Conservation (phyloP, 305 asterid genomes). For the Striga hermonthica region DNA sequence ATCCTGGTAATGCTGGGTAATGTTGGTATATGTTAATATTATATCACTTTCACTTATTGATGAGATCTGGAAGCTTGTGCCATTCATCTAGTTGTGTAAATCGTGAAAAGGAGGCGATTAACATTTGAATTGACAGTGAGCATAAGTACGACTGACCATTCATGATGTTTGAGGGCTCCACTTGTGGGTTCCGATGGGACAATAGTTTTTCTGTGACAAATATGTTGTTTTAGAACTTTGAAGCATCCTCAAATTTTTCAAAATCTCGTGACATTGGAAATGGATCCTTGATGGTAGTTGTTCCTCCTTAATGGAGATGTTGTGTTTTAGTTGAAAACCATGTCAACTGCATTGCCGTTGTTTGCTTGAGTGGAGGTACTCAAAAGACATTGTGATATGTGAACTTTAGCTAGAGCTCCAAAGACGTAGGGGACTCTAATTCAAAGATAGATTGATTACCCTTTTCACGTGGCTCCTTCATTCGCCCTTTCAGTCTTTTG, state of each 20-base stretch:
- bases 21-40: neutral
- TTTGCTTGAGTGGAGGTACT: neutral
- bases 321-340: neutral
- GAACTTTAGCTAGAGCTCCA: neutral
- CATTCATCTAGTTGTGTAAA: no score
- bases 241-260: constrained; percentile 6
- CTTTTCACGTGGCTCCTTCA: neutral
- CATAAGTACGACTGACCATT: neutral
- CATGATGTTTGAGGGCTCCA: no score
- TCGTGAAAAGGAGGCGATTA: no score
- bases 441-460: no score
- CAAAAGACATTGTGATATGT: neutral
- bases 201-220: neutral
- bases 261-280: neutral
- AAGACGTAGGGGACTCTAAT: no score
- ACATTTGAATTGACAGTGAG: no score
- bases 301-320: neutral
- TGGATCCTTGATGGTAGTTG: neutral
- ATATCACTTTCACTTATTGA: neutral
- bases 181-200: no score
- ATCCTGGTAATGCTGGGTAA: neutral
- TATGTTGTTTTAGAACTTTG: neutral
- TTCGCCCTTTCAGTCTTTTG: neutral
- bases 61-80: neutral
- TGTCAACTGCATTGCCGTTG: neutral